phyloP scores from a whole-genome alignment of 1,139 yeast species.

The Scheffersomyces insectosa region DNA sequence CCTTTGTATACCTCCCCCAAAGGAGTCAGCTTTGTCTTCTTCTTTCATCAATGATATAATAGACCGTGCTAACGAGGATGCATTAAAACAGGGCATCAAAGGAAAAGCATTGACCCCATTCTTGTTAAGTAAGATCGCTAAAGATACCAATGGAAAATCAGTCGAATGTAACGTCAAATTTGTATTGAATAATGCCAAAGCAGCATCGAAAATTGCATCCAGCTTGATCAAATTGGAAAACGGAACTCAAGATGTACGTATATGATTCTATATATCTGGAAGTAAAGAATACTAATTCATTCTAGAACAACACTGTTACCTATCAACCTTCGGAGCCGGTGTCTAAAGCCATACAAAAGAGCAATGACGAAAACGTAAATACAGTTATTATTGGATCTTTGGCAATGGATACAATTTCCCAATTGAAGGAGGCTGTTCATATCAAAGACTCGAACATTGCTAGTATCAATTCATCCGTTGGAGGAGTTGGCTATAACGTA shows the following conservation, averaged over 20 bases:
- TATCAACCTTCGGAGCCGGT: background rate
- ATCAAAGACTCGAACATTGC: constrained; percentile 79
- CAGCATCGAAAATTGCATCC: constrained; percentile 68
- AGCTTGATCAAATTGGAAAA: constrained; percentile 45
- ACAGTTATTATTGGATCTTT: constrained; percentile 69
- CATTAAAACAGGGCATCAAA: constrained; percentile 49
- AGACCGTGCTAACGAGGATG: constrained; percentile 57
- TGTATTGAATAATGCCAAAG: constrained; percentile 72
- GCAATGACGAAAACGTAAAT: background rate
- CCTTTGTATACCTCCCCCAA: constrained; percentile 83
- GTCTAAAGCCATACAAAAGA: background rate
- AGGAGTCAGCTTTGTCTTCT: constrained; percentile 57
- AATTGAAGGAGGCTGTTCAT: constrained; percentile 25
- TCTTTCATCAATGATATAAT: constrained; percentile 57
- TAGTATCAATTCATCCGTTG: constrained; percentile 53
- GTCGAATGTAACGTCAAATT: constrained; percentile 72
- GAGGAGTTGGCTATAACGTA: constrained; percentile 86
- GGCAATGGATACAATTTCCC: constrained; percentile 71
- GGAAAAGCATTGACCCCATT: constrained; percentile 87
- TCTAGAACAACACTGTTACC: background rate
- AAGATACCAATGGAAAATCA: constrained; percentile 66
- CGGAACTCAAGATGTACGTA: constrained; percentile 12
- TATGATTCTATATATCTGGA: background rate
- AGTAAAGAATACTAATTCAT: background rate
- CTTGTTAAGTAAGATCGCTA: constrained; percentile 62